These are phyloP conservation scores for Ambrosia trifida DNA, from an alignment of 129 eudicot species.

Conservation along the genomic window DNA sequence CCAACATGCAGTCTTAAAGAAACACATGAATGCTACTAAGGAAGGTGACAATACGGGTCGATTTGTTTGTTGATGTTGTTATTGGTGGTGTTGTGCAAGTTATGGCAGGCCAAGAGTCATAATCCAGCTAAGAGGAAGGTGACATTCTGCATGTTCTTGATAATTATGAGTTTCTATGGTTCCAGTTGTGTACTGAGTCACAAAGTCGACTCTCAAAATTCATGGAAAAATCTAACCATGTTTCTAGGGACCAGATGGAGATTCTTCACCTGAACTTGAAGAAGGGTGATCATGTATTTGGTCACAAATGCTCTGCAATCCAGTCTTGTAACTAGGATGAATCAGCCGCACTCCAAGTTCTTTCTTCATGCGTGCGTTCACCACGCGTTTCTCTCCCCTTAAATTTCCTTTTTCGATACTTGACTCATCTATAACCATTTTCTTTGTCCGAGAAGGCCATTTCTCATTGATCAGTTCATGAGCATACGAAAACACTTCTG, in stretches of 20 bases:
- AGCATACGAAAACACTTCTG: constrained; percentile 66
- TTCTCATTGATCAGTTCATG: constrained; percentile 49
- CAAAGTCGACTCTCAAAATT: no score
- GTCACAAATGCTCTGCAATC: constrained; percentile 64
- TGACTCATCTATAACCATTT: constrained; percentile 22
- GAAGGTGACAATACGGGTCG: no score
- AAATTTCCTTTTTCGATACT: constrained; percentile 9
- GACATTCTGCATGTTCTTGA: no score
- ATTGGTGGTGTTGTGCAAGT: no score
- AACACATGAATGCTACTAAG: no score
- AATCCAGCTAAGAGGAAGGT: no score
- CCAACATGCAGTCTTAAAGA: no score
- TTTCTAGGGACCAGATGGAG: background rate
- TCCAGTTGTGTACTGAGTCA: no score
- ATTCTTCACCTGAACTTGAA: constrained; percentile 17
- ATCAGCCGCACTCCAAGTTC: constrained; percentile 68
- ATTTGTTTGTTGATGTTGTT: no score
- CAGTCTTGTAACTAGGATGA: constrained; percentile 71
- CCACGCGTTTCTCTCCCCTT: constrained; percentile 71
- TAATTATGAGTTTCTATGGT: no score
- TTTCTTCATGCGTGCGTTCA: constrained; percentile 59
- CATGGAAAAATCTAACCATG: no score
- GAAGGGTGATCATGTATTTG: constrained; percentile 37
- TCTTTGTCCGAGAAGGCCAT: constrained; percentile 45
- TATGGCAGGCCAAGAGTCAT: no score